phyloP scores from a whole-genome alignment of 768 basidiomycete species.

The Pleurotus tuoliensis region DNA sequence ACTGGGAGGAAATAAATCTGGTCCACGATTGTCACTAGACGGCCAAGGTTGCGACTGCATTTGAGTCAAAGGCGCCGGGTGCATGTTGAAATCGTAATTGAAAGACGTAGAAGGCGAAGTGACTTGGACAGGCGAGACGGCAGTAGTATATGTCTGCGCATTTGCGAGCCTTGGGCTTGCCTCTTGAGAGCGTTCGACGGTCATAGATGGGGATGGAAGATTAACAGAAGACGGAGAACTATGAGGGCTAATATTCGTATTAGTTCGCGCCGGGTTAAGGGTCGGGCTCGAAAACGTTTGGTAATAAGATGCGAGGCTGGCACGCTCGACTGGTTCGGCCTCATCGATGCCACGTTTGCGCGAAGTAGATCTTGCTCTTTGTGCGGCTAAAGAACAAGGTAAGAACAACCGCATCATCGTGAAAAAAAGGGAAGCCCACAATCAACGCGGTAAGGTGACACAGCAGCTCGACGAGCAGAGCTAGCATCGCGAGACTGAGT shows the following conservation, averaged over 20 bases:
- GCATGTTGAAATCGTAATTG: constrained; percentile 51
- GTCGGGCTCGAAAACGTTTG: constrained; percentile 56
- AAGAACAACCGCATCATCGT: constrained; percentile 7
- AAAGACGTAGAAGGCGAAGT: constrained; percentile 54
- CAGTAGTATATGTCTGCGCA: constrained; percentile 37
- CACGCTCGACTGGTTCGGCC: constrained; percentile 45
- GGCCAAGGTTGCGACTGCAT: constrained; percentile 19
- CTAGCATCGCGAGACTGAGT: constrained; percentile 58
- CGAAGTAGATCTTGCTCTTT: constrained; percentile 72
- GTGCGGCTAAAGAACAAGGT: constrained; percentile 36
- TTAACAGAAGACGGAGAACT: constrained; percentile 75
- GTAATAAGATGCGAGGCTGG: constrained; percentile 38
- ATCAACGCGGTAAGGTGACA: constrained; percentile 64
- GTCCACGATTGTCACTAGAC: constrained; percentile 30
- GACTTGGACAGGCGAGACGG: constrained; percentile 49
- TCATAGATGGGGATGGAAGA: constrained; percentile 65
- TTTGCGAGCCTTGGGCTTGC: constrained; percentile 51
- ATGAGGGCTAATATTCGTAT: constrained; percentile 49
- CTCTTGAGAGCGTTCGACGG: constrained; percentile 49
- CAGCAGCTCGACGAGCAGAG: constrained; percentile 50
- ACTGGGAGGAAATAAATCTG: constrained; percentile 41
- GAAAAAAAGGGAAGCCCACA: constrained; percentile 34
- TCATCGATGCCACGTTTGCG: constrained; percentile 73
- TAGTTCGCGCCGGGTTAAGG: constrained; percentile 30
- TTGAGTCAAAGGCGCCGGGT: constrained; percentile 15